Evolutionary conservation across 78 protist species (phyloP).

Genomic region (Chrysochromulina parva): DNA sequence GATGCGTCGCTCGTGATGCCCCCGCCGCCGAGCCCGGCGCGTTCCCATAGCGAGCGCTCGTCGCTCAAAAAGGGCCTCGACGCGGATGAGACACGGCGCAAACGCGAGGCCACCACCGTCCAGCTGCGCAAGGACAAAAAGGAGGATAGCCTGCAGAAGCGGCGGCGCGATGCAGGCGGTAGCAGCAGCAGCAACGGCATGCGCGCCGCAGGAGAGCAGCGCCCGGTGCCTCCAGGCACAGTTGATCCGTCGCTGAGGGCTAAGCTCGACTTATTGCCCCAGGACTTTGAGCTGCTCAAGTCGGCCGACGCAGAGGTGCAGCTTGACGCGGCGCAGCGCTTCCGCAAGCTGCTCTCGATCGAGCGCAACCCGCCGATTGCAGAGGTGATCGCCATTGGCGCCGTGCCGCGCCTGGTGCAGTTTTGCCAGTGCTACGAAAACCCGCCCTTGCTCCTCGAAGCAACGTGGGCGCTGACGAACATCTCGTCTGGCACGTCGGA

Average conservation of each 20-base stretch:
- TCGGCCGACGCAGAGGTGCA: not conserved
- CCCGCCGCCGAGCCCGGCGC: too few relatives aligned
- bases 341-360: conserved; percentile 86
- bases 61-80: not conserved
- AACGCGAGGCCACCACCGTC: conserved; percentile 69
- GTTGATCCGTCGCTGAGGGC: not conserved
- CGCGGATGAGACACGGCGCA: conserved; percentile 58
- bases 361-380: conserved; percentile 91
- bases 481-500: conserved; percentile 93
- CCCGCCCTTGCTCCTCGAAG: conserved; percentile 72
- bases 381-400: conserved; percentile 83
- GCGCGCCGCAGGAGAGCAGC: not conserved
- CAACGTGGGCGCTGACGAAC: conserved; percentile 98
- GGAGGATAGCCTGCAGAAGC: conserved; percentile 69
- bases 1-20: too few relatives aligned
- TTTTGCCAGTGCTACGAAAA: conserved; percentile 56
- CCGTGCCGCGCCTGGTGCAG: conserved; percentile 89
- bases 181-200: not conserved
- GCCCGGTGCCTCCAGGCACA: not conserved
- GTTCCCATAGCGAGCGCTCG: too few relatives aligned
- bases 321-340: conserved; percentile 37
- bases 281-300: not conserved
- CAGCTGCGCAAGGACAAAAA: conserved; percentile 80
- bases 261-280: not conserved
- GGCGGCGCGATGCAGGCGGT: not conserved